Percentiles rank a stretch among this genome's conserved stretches.
These are phyloP conservation scores for Trichosporon sp. DNA, from an alignment of 1,284 basidiomycete genomes.

Conservation along the genomic window DNA sequence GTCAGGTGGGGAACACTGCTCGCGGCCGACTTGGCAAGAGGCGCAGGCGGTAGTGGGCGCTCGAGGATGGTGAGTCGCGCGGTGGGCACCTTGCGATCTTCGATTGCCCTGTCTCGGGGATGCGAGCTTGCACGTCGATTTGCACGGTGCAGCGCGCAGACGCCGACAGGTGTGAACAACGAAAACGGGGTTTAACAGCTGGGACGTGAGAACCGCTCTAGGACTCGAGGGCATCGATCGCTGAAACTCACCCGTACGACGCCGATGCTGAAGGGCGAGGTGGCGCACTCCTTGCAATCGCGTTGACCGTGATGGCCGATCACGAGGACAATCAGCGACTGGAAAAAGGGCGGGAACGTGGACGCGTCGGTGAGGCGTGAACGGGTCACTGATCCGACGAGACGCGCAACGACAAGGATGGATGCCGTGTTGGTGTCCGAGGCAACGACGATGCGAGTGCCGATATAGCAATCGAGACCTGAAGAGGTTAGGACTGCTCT, in stretches of 20 bases:
- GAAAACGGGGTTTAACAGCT: not conserved
- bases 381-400: not conserved
- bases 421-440: not conserved
- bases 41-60: not conserved
- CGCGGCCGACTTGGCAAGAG: not conserved
- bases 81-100: not conserved
- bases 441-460: not conserved
- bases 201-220: constrained; percentile 1
- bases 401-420: not conserved
- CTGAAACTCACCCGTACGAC: not conserved
- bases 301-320: constrained; percentile 3
- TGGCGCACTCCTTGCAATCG: constrained; percentile 1
- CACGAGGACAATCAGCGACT: not conserved
- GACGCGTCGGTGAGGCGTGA: not conserved
- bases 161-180: not conserved
- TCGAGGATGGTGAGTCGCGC: not conserved
- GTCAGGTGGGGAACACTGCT: not conserved
- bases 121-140: not conserved
- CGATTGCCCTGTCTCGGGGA: not conserved
- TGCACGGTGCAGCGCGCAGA: not conserved
- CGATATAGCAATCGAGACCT: not conserved
- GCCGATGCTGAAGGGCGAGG: not conserved
- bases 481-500: not conserved
- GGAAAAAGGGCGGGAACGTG: not conserved
- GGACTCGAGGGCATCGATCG: not conserved